phyloP scores from a whole-genome alignment of 2,329 filamentous ascomycete genomes.

The Domatiomyces globalis region DNA sequence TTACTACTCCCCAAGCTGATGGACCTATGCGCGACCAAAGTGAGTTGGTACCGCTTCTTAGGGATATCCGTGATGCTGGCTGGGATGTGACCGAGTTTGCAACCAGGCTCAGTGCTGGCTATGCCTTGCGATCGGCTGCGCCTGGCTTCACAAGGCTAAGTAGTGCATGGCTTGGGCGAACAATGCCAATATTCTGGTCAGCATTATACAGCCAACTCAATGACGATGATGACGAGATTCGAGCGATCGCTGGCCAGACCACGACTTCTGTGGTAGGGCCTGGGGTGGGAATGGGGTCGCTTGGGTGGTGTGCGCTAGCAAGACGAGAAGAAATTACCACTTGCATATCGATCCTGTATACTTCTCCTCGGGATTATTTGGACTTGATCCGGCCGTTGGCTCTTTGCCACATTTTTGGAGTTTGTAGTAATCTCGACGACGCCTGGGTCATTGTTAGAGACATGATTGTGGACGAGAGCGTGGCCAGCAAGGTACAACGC shows the following conservation, averaged over 20 bases:
- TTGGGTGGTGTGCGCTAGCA: slow-evolving; percentile 32
- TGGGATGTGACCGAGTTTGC: slow-evolving; percentile 13
- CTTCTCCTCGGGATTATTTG: slow-evolving; percentile 18
- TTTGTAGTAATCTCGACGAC: background rate
- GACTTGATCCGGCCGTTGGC: slow-evolving; percentile 21
- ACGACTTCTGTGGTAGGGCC: background rate
- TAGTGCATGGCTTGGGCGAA: slow-evolving; percentile 8
- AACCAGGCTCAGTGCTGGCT: slow-evolving; percentile 35
- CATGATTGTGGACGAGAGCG: background rate
- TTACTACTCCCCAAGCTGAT: background rate
- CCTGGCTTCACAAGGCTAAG: slow-evolving; percentile 29
- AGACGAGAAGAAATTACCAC: slow-evolving; percentile 24
- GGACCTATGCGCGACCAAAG: background rate
- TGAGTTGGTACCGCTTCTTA: background rate
- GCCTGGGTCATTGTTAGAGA: background rate
- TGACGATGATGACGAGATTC: slow-evolving; percentile 85
- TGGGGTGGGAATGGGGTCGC: background rate
- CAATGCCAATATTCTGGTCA: slow-evolving; percentile 3
- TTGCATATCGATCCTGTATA: background rate
- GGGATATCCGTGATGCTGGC: slow-evolving; percentile 4
- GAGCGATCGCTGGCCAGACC: slow-evolving; percentile 42
- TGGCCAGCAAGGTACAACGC: background rate
- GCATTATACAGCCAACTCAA: slow-evolving; percentile 62
- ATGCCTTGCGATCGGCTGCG: slow-evolving; percentile 43
- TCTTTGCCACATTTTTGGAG: background rate